Conservation (phyloP, 1,139 yeast species). For the Blastobotrys capitulatus region DNA sequence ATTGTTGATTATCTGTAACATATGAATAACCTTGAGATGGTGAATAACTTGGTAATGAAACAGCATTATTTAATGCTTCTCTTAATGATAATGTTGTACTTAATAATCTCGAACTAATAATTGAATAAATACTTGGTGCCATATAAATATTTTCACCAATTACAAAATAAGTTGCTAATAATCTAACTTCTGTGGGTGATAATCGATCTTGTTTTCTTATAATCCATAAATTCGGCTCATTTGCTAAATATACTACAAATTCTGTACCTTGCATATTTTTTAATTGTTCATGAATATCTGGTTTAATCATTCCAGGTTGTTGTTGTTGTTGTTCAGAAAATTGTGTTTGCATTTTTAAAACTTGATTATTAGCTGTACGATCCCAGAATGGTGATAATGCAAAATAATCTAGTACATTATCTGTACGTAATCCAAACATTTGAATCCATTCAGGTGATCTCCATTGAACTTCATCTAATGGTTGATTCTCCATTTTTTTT, state of each 20-base stretch:
- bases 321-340: slow-evolving; percentile 49
- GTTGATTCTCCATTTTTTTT: slow-evolving; percentile 7
- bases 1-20: slow-evolving; percentile 16
- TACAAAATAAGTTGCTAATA: slow-evolving; percentile 72
- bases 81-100: slow-evolving; percentile 30
- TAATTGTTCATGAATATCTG: slow-evolving; percentile 46
- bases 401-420: slow-evolving; percentile 87
- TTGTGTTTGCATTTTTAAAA: slow-evolving; percentile 91
- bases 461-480: slow-evolving; percentile 89
- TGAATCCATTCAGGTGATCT: slow-evolving; percentile 97
- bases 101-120: slow-evolving; percentile 51
- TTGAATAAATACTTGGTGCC: slow-evolving; percentile 63
- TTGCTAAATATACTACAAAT: slow-evolving; percentile 63
- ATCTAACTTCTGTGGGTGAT: slow-evolving; percentile 46
- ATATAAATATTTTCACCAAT: slow-evolving; percentile 91
- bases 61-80: slow-evolving; percentile 31
- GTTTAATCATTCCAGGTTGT: slow-evolving; percentile 13
- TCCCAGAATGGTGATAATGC: slow-evolving; percentile 93
- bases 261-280: slow-evolving; percentile 81
- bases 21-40: slow-evolving; percentile 36
- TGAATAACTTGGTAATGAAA: slow-evolving; percentile 30
- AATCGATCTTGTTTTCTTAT: slow-evolving; percentile 72
- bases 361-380: slow-evolving; percentile 89
- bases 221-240: slow-evolving; percentile 93
- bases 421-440: slow-evolving; percentile 71